phyloP scores from a whole-genome alignment of 2,329 filamentous ascomycete species.

The Colletotrichum sp. region DNA sequence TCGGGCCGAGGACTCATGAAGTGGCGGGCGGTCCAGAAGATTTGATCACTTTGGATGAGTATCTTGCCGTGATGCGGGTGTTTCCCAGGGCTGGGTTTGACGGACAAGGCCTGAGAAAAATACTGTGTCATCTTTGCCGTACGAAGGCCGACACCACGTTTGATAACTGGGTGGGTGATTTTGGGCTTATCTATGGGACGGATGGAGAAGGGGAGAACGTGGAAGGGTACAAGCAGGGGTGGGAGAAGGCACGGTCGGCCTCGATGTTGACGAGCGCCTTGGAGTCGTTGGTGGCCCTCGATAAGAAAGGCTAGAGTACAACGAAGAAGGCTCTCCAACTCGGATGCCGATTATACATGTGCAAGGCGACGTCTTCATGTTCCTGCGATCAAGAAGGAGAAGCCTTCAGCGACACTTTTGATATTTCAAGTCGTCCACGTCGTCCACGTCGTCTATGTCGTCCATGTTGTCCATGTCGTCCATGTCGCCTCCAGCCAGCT shows the following conservation, averaged over 20 bases:
- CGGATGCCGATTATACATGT: accelerated
- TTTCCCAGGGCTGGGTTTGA: not conserved
- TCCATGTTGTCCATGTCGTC: not conserved
- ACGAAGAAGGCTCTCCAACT: too few relatives aligned
- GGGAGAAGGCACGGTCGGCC: not conserved
- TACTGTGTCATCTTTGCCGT: not conserved
- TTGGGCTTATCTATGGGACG: not conserved
- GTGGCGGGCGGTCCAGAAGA: not conserved
- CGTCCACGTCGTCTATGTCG: too few relatives aligned
- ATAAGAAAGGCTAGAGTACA: not conserved
- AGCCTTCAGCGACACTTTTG: too few relatives aligned
- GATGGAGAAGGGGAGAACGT: not conserved
- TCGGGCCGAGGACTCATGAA: not conserved
- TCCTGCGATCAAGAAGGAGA: not conserved
- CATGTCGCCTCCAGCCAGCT: not conserved
- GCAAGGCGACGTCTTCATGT: accelerated
- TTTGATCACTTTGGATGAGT: not conserved
- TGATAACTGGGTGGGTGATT: not conserved
- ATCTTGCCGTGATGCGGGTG: not conserved
- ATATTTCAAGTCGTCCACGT: too few relatives aligned
- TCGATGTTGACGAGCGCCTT: not conserved
- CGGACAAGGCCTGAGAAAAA: not conserved
- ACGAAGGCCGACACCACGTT: not conserved
- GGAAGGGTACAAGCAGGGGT: not conserved
- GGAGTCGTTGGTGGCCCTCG: not conserved